phyloP scores from a whole-genome alignment of 169 alveolate species.

The Plasmodium coatneyi region DNA sequence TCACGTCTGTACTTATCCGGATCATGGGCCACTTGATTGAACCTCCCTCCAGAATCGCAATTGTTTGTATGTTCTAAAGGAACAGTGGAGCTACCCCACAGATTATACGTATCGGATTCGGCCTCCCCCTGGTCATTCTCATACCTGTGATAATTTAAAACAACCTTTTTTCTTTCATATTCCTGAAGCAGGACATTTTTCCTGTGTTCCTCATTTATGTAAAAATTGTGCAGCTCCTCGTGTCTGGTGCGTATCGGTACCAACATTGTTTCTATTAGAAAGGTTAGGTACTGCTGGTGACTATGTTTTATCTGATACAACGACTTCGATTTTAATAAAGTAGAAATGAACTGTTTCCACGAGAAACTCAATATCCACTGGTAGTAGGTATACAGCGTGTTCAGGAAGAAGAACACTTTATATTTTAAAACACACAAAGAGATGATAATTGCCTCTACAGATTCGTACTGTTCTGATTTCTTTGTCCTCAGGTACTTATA shows the following conservation, averaged over 20 bases:
- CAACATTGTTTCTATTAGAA: slow-evolving; percentile 55
- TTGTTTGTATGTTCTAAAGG: background rate
- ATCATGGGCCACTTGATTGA: background rate
- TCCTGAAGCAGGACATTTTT: slow-evolving; percentile 23
- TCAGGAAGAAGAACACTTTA: slow-evolving; percentile 56
- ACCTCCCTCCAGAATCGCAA: background rate
- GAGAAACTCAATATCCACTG: slow-evolving; percentile 58
- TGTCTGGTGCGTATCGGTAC: slow-evolving; percentile 63
- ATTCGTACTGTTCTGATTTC: slow-evolving; percentile 5
- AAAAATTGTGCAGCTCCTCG: slow-evolving; percentile 51
- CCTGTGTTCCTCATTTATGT: slow-evolving; percentile 43
- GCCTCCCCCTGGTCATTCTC: background rate
- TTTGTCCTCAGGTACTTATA: slow-evolving; percentile 58
- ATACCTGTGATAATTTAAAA: background rate
- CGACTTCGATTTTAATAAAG: slow-evolving; percentile 43
- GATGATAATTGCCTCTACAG: slow-evolving; percentile 15
- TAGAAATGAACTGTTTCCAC: slow-evolving; percentile 50
- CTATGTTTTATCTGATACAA: slow-evolving; percentile 48
- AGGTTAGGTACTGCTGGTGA: slow-evolving; percentile 62
- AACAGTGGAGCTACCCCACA: background rate
- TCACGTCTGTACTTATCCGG: background rate
- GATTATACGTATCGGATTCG: background rate
- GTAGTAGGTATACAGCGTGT: slow-evolving; percentile 63
- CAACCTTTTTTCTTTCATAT: slow-evolving; percentile 14
- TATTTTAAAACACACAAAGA: slow-evolving; percentile 45